These are phyloP conservation scores for Annulohypoxylon truncatum DNA, from an alignment of 2,329 filamentous ascomycete species.

Conservation along the genomic window DNA sequence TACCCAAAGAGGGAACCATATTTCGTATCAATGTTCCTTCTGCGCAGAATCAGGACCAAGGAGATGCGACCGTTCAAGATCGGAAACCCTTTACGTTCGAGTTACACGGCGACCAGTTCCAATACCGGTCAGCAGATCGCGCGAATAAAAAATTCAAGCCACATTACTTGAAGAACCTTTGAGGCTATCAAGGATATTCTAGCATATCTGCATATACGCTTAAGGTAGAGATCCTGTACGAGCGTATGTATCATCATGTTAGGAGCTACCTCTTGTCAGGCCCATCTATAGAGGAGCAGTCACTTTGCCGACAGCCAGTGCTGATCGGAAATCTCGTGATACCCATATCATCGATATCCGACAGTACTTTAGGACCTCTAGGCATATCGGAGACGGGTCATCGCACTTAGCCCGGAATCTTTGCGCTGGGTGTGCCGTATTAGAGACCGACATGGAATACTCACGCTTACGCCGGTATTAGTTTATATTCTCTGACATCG, in stretches of 20 bases:
- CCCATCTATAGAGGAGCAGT: neutral
- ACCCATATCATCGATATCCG: neutral
- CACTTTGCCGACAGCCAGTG: neutral
- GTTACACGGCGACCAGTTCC: conserved; percentile 87
- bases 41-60: neutral
- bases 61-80: conserved; percentile 10
- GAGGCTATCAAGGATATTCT: conserved; percentile 49
- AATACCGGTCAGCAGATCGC: conserved; percentile 82
- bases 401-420: neutral
- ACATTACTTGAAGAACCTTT: conserved; percentile 81
- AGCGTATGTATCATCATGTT: neutral
- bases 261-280: neutral
- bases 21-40: conserved; percentile 79
- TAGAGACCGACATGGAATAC: neutral
- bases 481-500: neutral
- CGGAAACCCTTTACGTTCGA: conserved; percentile 76
- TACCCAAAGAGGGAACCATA: conserved; percentile 91
- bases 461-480: neutral
- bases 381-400: too few species aligned
- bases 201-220: neutral
- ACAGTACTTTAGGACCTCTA: neutral
- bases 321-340: neutral
- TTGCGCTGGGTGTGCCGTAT: neutral
- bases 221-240: neutral
- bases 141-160: conserved; percentile 93